Base-by-base conservation (phyloP, 768 basidiomycete species). In the Paxillus ammoniavirescens region DNA sequence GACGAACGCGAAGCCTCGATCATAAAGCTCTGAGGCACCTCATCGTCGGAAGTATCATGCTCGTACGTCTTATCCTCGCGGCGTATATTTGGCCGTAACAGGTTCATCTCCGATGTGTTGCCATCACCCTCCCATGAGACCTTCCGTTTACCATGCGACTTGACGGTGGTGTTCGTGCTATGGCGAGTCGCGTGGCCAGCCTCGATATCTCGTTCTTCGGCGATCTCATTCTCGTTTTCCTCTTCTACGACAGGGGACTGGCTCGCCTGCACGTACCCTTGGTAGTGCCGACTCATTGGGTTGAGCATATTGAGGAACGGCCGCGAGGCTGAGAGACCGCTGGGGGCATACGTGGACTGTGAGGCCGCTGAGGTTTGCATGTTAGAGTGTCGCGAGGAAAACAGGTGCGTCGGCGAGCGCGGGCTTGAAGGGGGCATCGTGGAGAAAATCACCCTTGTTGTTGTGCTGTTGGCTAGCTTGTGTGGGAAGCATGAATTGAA, bases 11-110 rank as follows among this genome's bases (percentile, higher is more conserved):
- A 71, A 37, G 87, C 82, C 70, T 93, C 91, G 59, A 93, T 85
- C 82, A 91, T 87, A 62, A 93, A 87, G 65, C 87, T 89, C 64
- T 88, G 86, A 0, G 91, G 91, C 2, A 89, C 89, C 66, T 93
- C 91, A 52, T 88, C 91, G 60, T 93, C 91, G 8, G 86, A 88
- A 28, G 79, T 78, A 47, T 88, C 84, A 45, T 78, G 73, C 41
- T 77, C 76, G 53, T 84, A 77, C 26, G 76, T 74, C 64, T 72
- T 76, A 70, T 89, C 87, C 63, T 86, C 81, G 60, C 78, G 75
- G 61, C 81, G 86, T 60, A 86, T 86, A 69, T 89, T 91, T 47
- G 89, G 89, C 54, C 81, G 83, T 45, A 89, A 71, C 8, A 75
- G 64, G 60, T 73, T 79, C 77, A 80, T 76, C 65, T 83, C 81